Percentiles rank a stretch among this genome's conserved stretches.
phyloP scores from a whole-genome alignment of 2,329 filamentous ascomycete genomes.

The Cordyceps cateniannulata region DNA sequence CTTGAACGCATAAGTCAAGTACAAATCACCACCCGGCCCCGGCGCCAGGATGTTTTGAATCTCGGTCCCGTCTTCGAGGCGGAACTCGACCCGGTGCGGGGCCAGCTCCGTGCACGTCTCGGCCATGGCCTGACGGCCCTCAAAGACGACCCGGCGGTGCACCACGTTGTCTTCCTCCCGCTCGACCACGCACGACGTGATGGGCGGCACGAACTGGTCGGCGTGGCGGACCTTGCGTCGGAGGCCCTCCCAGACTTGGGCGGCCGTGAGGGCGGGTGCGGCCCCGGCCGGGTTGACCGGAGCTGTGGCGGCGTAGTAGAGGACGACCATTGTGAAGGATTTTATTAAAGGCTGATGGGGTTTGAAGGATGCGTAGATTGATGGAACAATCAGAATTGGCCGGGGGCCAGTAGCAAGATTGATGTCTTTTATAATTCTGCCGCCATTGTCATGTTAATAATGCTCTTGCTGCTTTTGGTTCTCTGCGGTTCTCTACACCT shows the following conservation, averaged over 20 bases:
- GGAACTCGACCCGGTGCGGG: slow-evolving; percentile 25
- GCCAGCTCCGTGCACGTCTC: slow-evolving; percentile 26
- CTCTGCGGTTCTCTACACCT: not conserved
- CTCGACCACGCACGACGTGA: slow-evolving; percentile 13
- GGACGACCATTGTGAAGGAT: not conserved
- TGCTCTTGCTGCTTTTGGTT: not conserved
- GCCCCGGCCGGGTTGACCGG: slow-evolving; percentile 23
- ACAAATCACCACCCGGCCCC: slow-evolving; percentile 20
- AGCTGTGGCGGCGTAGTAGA: slow-evolving; percentile 21
- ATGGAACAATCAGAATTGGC: not conserved
- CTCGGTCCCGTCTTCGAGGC: slow-evolving; percentile 24
- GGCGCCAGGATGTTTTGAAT: slow-evolving; percentile 25
- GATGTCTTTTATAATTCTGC: not conserved
- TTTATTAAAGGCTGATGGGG: no score
- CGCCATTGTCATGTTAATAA: not conserved
- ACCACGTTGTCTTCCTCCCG: slow-evolving; percentile 13
- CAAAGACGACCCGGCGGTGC: slow-evolving; percentile 19
- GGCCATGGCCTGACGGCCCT: slow-evolving; percentile 14
- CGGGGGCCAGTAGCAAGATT: no score
- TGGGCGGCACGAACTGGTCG: slow-evolving; percentile 24
- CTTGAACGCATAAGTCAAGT: slow-evolving; percentile 28
- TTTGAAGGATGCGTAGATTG: not conserved
- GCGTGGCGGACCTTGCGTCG: slow-evolving; percentile 23
- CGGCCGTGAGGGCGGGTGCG: slow-evolving; percentile 17
- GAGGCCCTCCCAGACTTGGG: slow-evolving; percentile 25